Conservation (phyloP, 2,329 filamentous ascomycete species). For the Hypoxylon sp. region DNA sequence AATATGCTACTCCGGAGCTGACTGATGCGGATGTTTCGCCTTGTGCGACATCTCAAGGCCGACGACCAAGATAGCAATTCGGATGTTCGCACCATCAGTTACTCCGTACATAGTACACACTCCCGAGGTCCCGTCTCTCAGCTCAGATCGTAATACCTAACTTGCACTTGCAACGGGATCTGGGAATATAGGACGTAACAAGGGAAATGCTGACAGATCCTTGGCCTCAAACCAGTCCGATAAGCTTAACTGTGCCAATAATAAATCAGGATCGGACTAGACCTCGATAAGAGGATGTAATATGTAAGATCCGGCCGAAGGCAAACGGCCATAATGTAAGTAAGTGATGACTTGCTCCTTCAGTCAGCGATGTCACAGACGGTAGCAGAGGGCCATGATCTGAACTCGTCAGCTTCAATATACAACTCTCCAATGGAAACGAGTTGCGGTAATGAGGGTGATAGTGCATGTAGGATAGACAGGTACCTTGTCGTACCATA, state of each 20-base stretch:
- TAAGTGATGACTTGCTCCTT: constrained; percentile 17
- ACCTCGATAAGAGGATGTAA: constrained; percentile 22
- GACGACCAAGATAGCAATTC: constrained; percentile 6
- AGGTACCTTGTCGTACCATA: constrained; percentile 20
- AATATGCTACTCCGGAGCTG: constrained; percentile 47
- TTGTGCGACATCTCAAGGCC: constrained; percentile 31
- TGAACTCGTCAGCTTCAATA: constrained; percentile 26
- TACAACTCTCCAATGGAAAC: constrained; percentile 7
- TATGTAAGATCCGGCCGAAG: constrained; percentile 26
- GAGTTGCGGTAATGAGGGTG: constrained; percentile 1
- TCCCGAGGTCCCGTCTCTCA: constrained; percentile 8
- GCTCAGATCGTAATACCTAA: constrained; percentile 12
- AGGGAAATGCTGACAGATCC: constrained; percentile 32
- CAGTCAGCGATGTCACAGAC: constrained; percentile 2
- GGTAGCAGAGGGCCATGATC: constrained; percentile 1
- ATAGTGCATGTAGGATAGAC: constrained; percentile 16
- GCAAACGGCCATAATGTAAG: constrained; percentile 11
- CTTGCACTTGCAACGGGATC: constrained; percentile 31
- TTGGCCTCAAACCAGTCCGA: constrained; percentile 25
- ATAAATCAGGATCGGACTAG: constrained; percentile 23
- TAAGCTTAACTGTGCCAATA: constrained; percentile 33
- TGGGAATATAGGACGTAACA: constrained; percentile 15
- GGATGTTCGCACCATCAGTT: constrained; percentile 33
- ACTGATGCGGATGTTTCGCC: constrained; percentile 27
- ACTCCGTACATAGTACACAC: constrained; percentile 28